These are phyloP conservation scores for Borealophlyctis nickersoniae DNA, from an alignment of 192 early-diverging fungal species.

Conservation along the genomic window DNA sequence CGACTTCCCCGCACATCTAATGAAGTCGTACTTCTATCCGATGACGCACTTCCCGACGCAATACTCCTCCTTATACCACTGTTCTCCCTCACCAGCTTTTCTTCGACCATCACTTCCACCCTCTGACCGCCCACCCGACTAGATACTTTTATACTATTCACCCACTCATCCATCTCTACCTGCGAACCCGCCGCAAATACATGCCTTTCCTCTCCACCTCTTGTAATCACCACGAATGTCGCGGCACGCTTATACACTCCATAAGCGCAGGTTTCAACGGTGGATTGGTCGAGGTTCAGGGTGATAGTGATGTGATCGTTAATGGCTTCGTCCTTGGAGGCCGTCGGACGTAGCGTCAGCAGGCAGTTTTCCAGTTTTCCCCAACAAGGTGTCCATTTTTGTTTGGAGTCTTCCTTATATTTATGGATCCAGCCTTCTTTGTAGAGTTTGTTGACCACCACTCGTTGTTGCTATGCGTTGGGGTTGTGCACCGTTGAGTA, in stretches of 20 bases:
- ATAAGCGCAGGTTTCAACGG: constrained; percentile 6
- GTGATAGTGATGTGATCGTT: not conserved
- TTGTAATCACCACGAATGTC: constrained; percentile 19
- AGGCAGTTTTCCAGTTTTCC: constrained; percentile 22
- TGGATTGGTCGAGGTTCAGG: constrained; percentile 1
- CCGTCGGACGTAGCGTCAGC: constrained; percentile 17
- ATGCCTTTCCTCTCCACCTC: constrained; percentile 24
- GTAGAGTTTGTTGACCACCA: constrained; percentile 12
- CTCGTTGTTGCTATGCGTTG: no score
- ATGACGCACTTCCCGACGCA: no score
- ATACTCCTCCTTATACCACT: no score
- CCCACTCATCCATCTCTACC: constrained; percentile 34
- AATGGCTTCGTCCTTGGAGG: constrained; percentile 26
- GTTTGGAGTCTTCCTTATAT: constrained; percentile 1
- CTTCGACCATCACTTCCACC: not conserved
- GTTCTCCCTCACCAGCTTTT: not conserved
- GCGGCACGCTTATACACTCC: constrained; percentile 18
- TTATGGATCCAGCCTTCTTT: constrained; percentile 34
- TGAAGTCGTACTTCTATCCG: no score
- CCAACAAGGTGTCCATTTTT: constrained; percentile 25
- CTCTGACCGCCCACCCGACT: not conserved
- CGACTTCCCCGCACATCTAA: not conserved
- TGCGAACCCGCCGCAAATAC: constrained; percentile 15
- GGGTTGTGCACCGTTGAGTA: no score
- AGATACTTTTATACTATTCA: constrained; percentile 29